Conservation (phyloP, 2,329 filamentous ascomycete genomes). For the Aspergillus calidoustus region DNA sequence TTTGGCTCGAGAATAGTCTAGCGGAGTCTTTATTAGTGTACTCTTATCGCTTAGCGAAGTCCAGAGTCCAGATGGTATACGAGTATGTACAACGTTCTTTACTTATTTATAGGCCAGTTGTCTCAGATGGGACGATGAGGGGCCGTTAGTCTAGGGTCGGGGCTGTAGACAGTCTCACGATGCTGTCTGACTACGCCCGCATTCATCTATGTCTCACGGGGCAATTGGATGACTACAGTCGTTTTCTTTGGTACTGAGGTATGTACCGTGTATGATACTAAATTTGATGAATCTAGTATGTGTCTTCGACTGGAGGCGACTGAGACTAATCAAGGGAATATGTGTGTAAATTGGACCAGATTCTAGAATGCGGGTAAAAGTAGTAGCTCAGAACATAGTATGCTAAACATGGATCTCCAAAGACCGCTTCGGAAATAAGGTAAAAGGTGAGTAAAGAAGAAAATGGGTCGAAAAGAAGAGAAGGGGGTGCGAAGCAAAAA, state of each 20-base stretch:
- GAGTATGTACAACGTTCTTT: not conserved
- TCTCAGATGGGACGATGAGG: not conserved
- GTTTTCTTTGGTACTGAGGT: not conserved
- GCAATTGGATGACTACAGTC: not conserved
- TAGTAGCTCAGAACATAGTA: constrained; percentile 29
- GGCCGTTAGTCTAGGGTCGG: not conserved
- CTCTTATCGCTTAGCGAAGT: too few species aligned
- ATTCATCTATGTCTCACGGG: not conserved
- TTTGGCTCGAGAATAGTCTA: too few species aligned
- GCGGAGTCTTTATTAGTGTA: too few species aligned
- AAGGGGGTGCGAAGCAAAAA: constrained; percentile 16
- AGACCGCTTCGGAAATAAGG: constrained; percentile 33
- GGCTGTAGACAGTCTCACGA: not conserved
- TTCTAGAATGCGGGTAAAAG: constrained; percentile 13
- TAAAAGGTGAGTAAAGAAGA: constrained; percentile 21
- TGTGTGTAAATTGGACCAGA: constrained; percentile 3
- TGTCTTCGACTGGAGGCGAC: not conserved
- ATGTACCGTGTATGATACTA: not conserved
- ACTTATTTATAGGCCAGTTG: not conserved
- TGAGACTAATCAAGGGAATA: not conserved
- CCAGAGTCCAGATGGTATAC: not conserved
- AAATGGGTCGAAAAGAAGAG: constrained; percentile 11
- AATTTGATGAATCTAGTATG: not conserved
- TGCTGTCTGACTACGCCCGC: not conserved
- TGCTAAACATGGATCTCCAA: constrained; percentile 34